Base-by-base conservation (phyloP, 2,329 filamentous ascomycete species). In the Colletotrichum salicis region DNA sequence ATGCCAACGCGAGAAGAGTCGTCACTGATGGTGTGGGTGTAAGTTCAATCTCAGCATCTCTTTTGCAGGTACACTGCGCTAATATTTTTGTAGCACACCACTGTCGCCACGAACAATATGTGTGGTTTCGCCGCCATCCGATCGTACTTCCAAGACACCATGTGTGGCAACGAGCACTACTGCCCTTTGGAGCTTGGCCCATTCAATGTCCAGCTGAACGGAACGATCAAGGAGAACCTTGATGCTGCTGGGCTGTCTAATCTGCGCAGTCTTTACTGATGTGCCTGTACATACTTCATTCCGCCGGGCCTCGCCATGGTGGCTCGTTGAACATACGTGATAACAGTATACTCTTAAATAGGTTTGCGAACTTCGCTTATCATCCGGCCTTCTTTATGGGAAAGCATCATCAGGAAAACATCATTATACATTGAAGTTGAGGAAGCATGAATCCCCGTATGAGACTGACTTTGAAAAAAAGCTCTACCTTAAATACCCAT, bases 191-290 rank as follows among this genome's bases (percentile, higher is more conserved):
- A 70, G 3, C 7, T 15, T 1, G 67, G 60, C 1, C 60, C 37
- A 4, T 69, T 59, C 35, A 19, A 45, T 4, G 55, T 70, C 13
- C 31, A 41, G 11, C 11, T 60, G 45, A 59, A 60, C 0, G 67
- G 55, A 6, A 52, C 67, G n/a, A 56, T 70, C 0, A 31, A 60
- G 61, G 22, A 56, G 33, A 70, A 66, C 15, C 45, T 70, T 22
- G 55, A 60, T n/a, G 35, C 55, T 5, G 62, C 27, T 0, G 62
- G 45, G 0, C 29, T 65, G 7, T 37, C 22, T 0, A 56, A 31
- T 3, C 24, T 60, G 11, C 13, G 63, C 13, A 35, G 51, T 4
- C 29, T 62, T 27, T 61, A 51, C 35, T 29, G 8, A 48, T 19
- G 2, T 4, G 1, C 6, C 6, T 45, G 41, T 8, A 45, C 15